A percentile compares a stretch with the other conserved stretches of the same genome.
Conservation (phyloP, 1,284 basidiomycete genomes). For the Boletellus sp. region DNA sequence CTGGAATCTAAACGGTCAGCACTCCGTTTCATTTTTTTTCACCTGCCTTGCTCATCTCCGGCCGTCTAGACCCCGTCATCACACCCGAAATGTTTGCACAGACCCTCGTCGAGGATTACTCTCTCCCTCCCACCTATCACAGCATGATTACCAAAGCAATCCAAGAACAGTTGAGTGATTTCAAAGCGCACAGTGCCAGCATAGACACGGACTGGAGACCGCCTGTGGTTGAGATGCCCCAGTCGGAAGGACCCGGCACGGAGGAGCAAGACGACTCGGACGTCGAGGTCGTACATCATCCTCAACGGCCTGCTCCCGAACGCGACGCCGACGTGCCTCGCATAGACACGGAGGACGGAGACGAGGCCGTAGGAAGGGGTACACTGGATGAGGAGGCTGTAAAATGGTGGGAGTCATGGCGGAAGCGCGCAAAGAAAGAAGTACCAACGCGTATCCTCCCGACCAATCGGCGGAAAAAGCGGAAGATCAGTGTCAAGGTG, state of each 20-base stretch:
- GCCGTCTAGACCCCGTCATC: constrained; percentile 70
- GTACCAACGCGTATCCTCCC: constrained; percentile 20
- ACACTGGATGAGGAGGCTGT: constrained; percentile 48
- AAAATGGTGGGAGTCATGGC: constrained; percentile 73
- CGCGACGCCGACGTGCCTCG: background rate
- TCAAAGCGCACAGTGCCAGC: constrained; percentile 57
- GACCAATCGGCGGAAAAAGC: constrained; percentile 28
- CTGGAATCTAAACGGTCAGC: constrained; percentile 89
- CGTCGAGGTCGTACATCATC: constrained; percentile 30
- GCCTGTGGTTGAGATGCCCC: constrained; percentile 21
- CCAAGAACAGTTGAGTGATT: constrained; percentile 84
- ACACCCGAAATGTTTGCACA: constrained; percentile 90
- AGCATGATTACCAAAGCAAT: constrained; percentile 79
- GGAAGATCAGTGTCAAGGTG: constrained; percentile 30
- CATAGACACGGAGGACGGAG: constrained; percentile 22
- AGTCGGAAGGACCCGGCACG: constrained; percentile 21
- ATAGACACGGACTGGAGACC: constrained; percentile 39
- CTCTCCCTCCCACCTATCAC: constrained; percentile 70
- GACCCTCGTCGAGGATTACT: constrained; percentile 89
- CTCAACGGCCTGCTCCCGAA: constrained; percentile 7
- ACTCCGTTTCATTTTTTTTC: too few relatives aligned
- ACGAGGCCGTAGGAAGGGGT: constrained; percentile 40
- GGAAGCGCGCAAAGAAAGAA: constrained; percentile 38
- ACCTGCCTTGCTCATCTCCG: background rate
- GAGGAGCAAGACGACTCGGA: constrained; percentile 38